These are phyloP conservation scores for Ormosia semicastrata DNA, from an alignment of 306 rosid species.

Conservation along the genomic window DNA sequence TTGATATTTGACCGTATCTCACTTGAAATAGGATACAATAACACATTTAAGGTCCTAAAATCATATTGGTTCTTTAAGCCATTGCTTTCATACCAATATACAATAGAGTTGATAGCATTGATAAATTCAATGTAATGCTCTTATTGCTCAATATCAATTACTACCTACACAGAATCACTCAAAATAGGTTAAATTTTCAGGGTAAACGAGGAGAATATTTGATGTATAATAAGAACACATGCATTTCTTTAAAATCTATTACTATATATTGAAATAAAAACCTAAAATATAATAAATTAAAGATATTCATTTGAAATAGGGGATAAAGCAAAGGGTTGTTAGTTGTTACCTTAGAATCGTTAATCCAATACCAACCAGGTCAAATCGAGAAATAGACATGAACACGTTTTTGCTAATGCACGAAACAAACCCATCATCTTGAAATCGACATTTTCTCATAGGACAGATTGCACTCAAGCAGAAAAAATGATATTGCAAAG, in stretches of 20 bases:
- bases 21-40: not conserved
- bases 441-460: too few species aligned
- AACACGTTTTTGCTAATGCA: too few species aligned
- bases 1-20: not conserved
- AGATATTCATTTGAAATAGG: not conserved
- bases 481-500: too few species aligned
- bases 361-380: slow-evolving; percentile 67
- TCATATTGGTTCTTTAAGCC: not conserved
- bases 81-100: not conserved
- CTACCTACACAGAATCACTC: not conserved
- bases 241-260: not conserved
- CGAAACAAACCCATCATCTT: too few species aligned
- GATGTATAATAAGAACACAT: not conserved
- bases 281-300: not conserved
- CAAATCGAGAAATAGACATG: too few species aligned
- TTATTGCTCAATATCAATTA: not conserved
- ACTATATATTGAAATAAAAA: slow-evolving; percentile 10
- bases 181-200: not conserved
- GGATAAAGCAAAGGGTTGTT: not conserved
- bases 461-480: too few species aligned
- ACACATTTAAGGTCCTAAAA: not conserved
- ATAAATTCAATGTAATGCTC: not conserved
- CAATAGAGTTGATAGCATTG: not conserved
- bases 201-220: not conserved
- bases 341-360: slow-evolving; percentile 82